Conservation (phyloP, 108 stramenopile species). For the Cyclotella choctawhatcheeana region DNA sequence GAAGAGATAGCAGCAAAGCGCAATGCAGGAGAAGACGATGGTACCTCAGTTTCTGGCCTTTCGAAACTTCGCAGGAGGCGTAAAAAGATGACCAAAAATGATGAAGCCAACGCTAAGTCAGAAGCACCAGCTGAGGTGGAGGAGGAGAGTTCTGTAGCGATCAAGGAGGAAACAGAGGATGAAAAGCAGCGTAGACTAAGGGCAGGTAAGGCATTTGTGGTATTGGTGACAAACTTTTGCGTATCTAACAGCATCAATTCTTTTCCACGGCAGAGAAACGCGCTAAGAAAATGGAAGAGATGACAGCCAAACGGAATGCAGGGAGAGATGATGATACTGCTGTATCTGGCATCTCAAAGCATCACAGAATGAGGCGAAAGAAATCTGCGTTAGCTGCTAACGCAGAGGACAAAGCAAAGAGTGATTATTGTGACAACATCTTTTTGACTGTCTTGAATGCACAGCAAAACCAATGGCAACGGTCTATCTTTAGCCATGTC, state of each 20-base stretch:
- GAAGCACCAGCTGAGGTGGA: background rate
- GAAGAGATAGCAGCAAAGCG: conserved; percentile 47
- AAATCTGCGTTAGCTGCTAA: conserved; percentile 49
- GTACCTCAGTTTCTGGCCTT: conserved; percentile 44
- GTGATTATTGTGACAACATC: conserved; percentile 39
- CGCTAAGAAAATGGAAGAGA: conserved; percentile 52
- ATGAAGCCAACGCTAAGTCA: background rate
- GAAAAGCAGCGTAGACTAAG: conserved; percentile 35
- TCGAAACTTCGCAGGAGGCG: conserved; percentile 43
- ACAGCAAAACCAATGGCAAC: conserved; percentile 41
- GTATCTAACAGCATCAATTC: too few relatives aligned
- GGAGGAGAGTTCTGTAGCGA: conserved; percentile 2
- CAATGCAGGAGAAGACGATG: conserved; percentile 31
- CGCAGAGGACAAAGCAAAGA: conserved; percentile 41
- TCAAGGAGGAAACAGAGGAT: conserved; percentile 42
- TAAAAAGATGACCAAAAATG: conserved; percentile 40
- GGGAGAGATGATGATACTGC: conserved; percentile 44
- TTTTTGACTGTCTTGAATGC: conserved; percentile 40
- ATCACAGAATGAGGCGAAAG: conserved; percentile 48
- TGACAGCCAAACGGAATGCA: conserved; percentile 38
- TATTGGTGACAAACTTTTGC: too few relatives aligned
- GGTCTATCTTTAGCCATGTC: conserved; percentile 34
- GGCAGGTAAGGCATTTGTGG: conserved; percentile 22
- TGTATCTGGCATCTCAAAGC: conserved; percentile 51
- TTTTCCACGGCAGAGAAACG: conserved; percentile 32